These are phyloP conservation scores for Verticillium zaregamsianum DNA, from an alignment of 2,329 filamentous ascomycete species.

Conservation along the genomic window DNA sequence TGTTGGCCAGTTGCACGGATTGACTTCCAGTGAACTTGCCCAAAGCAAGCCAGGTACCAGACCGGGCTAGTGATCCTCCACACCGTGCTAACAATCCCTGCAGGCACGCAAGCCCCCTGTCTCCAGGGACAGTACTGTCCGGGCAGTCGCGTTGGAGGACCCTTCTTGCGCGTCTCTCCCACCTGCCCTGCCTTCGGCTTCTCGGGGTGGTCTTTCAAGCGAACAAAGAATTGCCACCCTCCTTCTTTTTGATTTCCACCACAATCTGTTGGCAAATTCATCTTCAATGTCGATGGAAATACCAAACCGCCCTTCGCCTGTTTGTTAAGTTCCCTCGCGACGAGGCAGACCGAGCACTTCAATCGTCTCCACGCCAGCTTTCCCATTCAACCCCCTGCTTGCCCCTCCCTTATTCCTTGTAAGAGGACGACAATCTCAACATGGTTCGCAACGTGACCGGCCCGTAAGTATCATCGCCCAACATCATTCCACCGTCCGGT, in stretches of 20 bases:
- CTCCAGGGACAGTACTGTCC: neutral
- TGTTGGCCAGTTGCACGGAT: neutral
- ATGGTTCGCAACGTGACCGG: conserved; percentile 28
- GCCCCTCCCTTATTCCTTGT: neutral
- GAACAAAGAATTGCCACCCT: neutral
- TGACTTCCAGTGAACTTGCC: too few relatives aligned
- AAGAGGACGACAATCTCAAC: neutral
- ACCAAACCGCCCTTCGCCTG: too few relatives aligned
- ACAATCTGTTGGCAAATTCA: neutral
- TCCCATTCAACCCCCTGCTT: neutral
- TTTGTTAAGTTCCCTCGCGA: neutral
- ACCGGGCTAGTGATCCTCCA: neutral
- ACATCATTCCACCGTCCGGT: neutral
- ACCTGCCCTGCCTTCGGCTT: neutral
- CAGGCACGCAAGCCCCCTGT: neutral
- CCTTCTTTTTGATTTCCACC: neutral
- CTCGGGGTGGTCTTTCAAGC: neutral
- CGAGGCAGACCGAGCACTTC: neutral
- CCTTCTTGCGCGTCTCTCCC: neutral
- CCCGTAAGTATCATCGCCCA: conserved; percentile 24
- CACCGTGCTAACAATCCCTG: neutral
- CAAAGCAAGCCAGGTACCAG: neutral
- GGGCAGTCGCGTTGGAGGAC: neutral
- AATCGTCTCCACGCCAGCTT: neutral
- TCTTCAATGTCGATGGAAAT: too few relatives aligned